Conservation (phyloP, 1,284 basidiomycete genomes). For the Tilletia indica region DNA sequence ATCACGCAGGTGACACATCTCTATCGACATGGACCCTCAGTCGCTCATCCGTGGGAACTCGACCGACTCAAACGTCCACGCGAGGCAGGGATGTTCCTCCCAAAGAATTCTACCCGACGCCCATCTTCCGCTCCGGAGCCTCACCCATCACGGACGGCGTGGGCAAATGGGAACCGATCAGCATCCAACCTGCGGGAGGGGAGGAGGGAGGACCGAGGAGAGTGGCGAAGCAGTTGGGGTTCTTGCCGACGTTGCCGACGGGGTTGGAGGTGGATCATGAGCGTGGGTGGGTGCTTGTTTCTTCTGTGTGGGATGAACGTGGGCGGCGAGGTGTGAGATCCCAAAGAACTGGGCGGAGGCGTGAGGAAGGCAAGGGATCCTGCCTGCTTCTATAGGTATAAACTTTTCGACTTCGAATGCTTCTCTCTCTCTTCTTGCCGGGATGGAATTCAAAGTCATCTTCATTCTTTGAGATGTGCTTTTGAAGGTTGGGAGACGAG, state of each 20-base stretch:
- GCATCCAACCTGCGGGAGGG: slow-evolving; percentile 10
- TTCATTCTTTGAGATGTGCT: too few relatives aligned
- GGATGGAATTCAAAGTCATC: too few relatives aligned
- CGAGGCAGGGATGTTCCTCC: slow-evolving; percentile 21
- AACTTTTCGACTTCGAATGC: too few relatives aligned
- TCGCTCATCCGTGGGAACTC: slow-evolving; percentile 26
- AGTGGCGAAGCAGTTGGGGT: slow-evolving; percentile 22
- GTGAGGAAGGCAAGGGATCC: not conserved
- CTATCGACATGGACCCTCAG: slow-evolving; percentile 16
- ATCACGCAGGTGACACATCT: slow-evolving; percentile 22
- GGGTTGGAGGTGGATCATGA: slow-evolving; percentile 35
- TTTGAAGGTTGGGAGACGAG: too few relatives aligned
- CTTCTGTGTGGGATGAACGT: slow-evolving; percentile 41
- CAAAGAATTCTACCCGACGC: slow-evolving; percentile 22
- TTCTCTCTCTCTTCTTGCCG: too few relatives aligned
- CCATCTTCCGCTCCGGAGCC: slow-evolving; percentile 18
- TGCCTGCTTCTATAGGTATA: too few relatives aligned
- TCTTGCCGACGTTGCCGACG: slow-evolving; percentile 36
- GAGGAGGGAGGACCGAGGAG: too few relatives aligned
- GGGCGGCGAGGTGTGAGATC: slow-evolving; percentile 34
- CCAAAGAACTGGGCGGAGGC: slow-evolving; percentile 33
- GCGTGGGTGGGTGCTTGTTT: slow-evolving; percentile 29
- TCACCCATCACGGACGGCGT: not conserved
- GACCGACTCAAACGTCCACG: slow-evolving; percentile 14
- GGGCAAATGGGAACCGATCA: not conserved